Evolutionary conservation across 2,329 filamentous ascomycete species (phyloP).

Genomic region (Aureobasidium sp.): DNA sequence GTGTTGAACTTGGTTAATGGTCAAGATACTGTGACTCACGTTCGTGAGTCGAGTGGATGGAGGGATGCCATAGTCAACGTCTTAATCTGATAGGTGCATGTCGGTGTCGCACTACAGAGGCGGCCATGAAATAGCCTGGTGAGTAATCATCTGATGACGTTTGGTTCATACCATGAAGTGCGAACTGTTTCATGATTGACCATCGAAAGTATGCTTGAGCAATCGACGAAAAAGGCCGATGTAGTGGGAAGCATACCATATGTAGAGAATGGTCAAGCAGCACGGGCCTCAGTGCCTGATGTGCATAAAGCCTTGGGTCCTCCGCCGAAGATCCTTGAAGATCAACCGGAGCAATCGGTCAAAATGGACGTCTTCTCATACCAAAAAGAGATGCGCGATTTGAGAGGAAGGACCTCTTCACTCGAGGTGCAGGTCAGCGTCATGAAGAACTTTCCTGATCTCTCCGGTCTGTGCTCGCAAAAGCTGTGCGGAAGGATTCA

Average conservation of each 20-base stretch:
- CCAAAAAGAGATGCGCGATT: not conserved
- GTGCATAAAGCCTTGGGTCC: not conserved
- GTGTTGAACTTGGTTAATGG: not conserved
- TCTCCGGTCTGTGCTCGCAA: not conserved
- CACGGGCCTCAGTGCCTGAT: not conserved
- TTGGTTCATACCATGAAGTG: not conserved
- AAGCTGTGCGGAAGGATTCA: not conserved
- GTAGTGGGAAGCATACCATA: not conserved
- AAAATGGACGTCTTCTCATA: not conserved
- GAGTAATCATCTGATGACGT: not conserved
- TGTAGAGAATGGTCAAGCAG: not conserved
- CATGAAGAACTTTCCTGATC: not conserved
- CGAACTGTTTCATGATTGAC: not conserved
- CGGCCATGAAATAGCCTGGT: not conserved
- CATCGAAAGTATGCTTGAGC: not conserved
- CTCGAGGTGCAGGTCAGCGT: not conserved
- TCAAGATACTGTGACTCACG: not conserved
- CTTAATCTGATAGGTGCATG: not conserved
- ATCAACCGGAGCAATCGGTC: not conserved
- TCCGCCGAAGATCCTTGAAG: not conserved
- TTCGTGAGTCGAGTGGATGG: not conserved
- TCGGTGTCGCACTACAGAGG: not conserved
- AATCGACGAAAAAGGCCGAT: not conserved
- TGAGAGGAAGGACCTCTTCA: not conserved
- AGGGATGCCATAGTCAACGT: not conserved